Percentiles rank a stretch among this genome's conserved stretches.
These are phyloP conservation scores for Lentinula edodes DNA, from an alignment of 768 basidiomycete genomes.

Conservation along the genomic window DNA sequence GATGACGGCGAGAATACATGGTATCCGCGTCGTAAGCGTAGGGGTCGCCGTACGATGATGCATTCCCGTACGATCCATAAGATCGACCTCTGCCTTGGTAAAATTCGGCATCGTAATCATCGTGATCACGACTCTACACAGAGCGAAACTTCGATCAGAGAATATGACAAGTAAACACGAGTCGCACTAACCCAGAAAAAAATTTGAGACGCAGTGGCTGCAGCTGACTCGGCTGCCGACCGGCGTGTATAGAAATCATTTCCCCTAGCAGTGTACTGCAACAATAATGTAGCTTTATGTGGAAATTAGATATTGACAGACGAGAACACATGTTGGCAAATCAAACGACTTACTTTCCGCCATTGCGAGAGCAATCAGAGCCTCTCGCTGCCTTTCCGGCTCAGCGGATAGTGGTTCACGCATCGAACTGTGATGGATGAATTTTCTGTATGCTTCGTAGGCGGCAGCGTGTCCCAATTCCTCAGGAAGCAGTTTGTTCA, in stretches of 20 bases:
- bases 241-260: slow-evolving; percentile 41
- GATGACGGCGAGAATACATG: slow-evolving; percentile 20
- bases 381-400: slow-evolving; percentile 58
- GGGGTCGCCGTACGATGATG: slow-evolving; percentile 27
- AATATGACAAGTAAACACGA: not conserved
- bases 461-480: slow-evolving; percentile 76
- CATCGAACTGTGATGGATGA: slow-evolving; percentile 52
- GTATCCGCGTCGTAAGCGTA: slow-evolving; percentile 32
- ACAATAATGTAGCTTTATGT: slow-evolving; percentile 46
- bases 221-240: slow-evolving; percentile 58
- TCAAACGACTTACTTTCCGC: slow-evolving; percentile 51
- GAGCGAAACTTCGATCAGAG: slow-evolving; percentile 3
- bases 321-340: not conserved
- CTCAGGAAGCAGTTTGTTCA: slow-evolving; percentile 43
- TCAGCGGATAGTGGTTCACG: slow-evolving; percentile 55
- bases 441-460: slow-evolving; percentile 68
- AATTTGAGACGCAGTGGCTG: slow-evolving; percentile 58
- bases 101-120: slow-evolving; percentile 32
- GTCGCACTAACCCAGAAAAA: slow-evolving; percentile 42
- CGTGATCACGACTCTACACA: slow-evolving; percentile 26
- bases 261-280: slow-evolving; percentile 42
- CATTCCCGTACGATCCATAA: slow-evolving; percentile 15
- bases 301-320: slow-evolving; percentile 1
- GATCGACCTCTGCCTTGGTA: slow-evolving; percentile 21
- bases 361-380: slow-evolving; percentile 59